A percentile compares a stretch with the other conserved stretches of the same genome.
Evolutionary conservation across 192 early-diverging fungal genomes (phyloP).

Genomic region (Coemansia sp.): DNA sequence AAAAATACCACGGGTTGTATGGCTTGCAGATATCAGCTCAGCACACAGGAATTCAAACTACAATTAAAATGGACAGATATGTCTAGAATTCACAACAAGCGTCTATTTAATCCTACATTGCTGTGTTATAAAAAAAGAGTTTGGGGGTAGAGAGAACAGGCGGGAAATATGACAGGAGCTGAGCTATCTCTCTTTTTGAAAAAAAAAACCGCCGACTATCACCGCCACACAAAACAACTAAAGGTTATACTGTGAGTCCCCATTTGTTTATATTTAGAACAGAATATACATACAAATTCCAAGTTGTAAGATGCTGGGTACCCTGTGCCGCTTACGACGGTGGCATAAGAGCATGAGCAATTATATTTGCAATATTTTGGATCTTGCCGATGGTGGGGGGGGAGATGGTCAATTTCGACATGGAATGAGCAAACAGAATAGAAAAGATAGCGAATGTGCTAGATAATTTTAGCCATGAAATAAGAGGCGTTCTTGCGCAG

Average conservation of each 20-base stretch:
- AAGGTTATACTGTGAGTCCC: background rate
- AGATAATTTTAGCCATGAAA: slow-evolving; percentile 1
- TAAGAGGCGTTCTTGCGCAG: background rate
- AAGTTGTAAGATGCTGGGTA: background rate
- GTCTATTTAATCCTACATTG: too few relatives aligned
- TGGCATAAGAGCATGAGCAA: background rate
- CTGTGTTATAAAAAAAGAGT: too few relatives aligned
- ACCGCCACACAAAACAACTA: background rate
- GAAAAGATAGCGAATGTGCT: background rate
- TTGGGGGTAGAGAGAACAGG: too few relatives aligned
- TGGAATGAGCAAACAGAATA: too few relatives aligned
- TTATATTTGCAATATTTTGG: background rate
- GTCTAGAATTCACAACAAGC: too few relatives aligned
- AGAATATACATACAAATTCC: background rate
- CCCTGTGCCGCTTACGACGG: background rate
- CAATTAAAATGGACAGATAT: background rate
- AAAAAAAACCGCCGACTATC: background rate
- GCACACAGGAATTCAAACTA: background rate
- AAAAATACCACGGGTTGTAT: background rate
- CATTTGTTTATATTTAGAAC: slow-evolving; percentile 15
- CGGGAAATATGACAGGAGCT: background rate
- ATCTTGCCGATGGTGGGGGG: background rate
- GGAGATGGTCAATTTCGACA: too few relatives aligned
- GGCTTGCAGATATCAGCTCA: slow-evolving; percentile 7
- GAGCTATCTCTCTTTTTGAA: background rate